A percentile compares a stretch with the other conserved stretches of the same genome.
Conservation (phyloP, 208 protist genomes). For the Tritrichomonas musculus region DNA sequence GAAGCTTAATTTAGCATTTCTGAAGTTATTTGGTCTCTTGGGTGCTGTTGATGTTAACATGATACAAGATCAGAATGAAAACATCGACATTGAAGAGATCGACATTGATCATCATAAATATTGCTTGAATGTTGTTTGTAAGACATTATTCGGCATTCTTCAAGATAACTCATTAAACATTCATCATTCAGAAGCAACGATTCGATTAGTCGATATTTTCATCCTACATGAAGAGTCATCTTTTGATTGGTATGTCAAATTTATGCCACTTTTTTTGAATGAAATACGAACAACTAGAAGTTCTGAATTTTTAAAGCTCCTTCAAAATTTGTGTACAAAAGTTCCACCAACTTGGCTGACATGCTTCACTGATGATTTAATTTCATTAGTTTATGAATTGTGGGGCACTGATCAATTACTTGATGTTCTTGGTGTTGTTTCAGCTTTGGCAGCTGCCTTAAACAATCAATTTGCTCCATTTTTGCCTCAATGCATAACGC, state of each 20-base stretch:
- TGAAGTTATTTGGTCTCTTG: neutral
- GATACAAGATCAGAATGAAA: neutral
- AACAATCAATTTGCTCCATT: neutral
- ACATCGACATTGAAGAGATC: neutral
- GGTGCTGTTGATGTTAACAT: neutral
- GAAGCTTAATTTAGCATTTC: neutral
- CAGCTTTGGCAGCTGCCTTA: neutral
- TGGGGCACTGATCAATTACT: neutral
- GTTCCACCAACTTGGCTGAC: neutral
- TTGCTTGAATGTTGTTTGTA: neutral
- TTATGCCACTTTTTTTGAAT: neutral
- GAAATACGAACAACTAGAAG: neutral
- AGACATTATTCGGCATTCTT: neutral
- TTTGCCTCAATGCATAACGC: neutral
- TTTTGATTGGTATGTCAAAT: neutral
- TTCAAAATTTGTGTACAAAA: neutral
- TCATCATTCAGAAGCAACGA: neutral
- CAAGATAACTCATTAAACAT: neutral
- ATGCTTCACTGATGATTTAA: neutral
- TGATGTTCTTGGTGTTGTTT: neutral
- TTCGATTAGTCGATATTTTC: neutral
- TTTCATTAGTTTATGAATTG: neutral
- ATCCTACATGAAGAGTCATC: neutral
- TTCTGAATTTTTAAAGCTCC: neutral
- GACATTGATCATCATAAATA: slow-evolving; percentile 15